phyloP scores from a whole-genome alignment of 1,139 yeast species.

The Taphrina communis region DNA sequence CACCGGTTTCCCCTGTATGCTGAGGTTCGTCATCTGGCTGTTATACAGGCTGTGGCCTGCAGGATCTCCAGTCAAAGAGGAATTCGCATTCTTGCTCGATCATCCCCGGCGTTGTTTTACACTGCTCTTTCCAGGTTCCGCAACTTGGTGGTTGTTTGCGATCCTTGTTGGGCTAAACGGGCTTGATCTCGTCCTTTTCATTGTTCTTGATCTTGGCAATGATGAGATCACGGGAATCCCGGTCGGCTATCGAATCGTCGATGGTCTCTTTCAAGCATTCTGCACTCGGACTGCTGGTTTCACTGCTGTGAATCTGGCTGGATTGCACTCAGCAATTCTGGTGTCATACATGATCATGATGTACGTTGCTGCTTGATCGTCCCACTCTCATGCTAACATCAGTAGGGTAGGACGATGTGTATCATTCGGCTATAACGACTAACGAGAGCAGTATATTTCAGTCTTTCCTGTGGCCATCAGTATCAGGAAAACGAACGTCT shows the following conservation, averaged over 20 bases:
- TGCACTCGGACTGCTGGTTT: conserved; percentile 96
- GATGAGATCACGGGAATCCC: conserved; percentile 57
- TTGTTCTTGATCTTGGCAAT: conserved; percentile 73
- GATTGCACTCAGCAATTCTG: conserved; percentile 86
- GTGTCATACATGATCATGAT: conserved; percentile 95
- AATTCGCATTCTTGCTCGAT: conserved; percentile 82
- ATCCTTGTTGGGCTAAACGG: conserved; percentile 74
- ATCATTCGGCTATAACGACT: too few relatives aligned
- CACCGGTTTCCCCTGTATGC: conserved; percentile 44
- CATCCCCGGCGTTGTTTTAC: conserved; percentile 98
- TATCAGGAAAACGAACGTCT: conserved; percentile 93
- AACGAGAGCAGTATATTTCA: conserved; percentile 66
- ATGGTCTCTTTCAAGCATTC: conserved; percentile 88
- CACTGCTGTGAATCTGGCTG: conserved; percentile 68
- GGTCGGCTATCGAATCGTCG: conserved; percentile 71
- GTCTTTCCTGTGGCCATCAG: conserved; percentile 95
- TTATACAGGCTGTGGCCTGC: conserved; percentile 38
- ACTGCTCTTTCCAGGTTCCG: conserved; percentile 82
- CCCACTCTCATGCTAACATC: background rate
- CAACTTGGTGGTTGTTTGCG: conserved; percentile 92
- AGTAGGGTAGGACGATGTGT: background rate
- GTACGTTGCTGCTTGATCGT: conserved; percentile 51
- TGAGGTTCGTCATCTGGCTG: conserved; percentile 43
- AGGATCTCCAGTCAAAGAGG: conserved; percentile 38
- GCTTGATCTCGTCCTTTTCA: conserved; percentile 77